Percentiles rank a stretch among this genome's conserved stretches.
phyloP scores from a whole-genome alignment of 1,139 yeast genomes.

The Lodderomyces beijingensis region DNA sequence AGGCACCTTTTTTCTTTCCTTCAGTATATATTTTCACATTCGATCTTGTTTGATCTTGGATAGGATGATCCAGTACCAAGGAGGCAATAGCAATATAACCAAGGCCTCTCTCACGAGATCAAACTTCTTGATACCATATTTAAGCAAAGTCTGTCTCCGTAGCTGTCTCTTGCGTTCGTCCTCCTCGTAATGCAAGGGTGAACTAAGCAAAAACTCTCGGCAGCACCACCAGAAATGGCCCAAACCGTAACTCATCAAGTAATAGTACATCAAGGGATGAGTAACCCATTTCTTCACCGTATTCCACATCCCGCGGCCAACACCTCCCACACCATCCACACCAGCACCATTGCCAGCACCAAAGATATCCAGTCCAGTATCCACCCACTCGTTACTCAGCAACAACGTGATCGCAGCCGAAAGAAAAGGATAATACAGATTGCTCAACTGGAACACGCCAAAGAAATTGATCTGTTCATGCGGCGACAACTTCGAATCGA shows the following conservation, averaged over 20 bases:
- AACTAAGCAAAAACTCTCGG: constrained; percentile 20
- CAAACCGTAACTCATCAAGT: constrained; percentile 18
- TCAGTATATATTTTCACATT: background rate
- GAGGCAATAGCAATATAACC: constrained; percentile 27
- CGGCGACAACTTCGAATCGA: constrained; percentile 29
- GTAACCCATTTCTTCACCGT: background rate
- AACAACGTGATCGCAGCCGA: constrained; percentile 18
- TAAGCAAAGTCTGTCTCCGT: constrained; percentile 14
- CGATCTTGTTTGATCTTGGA: constrained; percentile 10
- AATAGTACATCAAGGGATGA: constrained; percentile 15
- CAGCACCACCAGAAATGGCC: constrained; percentile 42
- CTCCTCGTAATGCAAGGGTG: constrained; percentile 19
- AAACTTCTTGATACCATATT: constrained; percentile 9
- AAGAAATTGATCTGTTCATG: constrained; percentile 20
- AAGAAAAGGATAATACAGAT: constrained; percentile 26
- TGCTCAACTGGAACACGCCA: constrained; percentile 24
- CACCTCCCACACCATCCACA: background rate
- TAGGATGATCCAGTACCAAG: constrained; percentile 35
- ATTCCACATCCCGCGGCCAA: background rate
- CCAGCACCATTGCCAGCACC: background rate
- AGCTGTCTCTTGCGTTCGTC: constrained; percentile 11
- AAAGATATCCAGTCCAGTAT: background rate
- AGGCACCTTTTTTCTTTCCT: background rate
- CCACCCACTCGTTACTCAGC: constrained; percentile 5
- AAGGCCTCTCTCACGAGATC: constrained; percentile 15